A percentile compares a stretch with the other conserved stretches of the same genome.
Conservation (phyloP, 371 early-diverging fungal species). For the Circinella umbellata region DNA sequence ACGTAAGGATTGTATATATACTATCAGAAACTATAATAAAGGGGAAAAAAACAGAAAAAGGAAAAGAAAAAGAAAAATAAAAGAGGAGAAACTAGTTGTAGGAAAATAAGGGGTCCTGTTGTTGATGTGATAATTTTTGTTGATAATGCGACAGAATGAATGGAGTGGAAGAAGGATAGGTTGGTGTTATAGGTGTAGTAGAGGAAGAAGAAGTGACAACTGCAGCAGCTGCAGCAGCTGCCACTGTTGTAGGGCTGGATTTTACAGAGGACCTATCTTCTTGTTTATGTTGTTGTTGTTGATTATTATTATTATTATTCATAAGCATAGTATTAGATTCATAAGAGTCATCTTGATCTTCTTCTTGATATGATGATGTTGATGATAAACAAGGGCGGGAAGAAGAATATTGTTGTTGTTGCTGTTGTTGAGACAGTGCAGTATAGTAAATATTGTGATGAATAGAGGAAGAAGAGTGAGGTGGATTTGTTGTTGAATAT, state of each 20-base stretch:
- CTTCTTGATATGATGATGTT: neutral
- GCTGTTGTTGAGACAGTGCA: neutral
- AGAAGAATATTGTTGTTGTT: neutral
- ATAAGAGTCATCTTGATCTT: neutral
- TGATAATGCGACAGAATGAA: conserved; percentile 7
- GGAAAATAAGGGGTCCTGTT: neutral
- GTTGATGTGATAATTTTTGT: conserved; percentile 1
- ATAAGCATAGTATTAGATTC: neutral
- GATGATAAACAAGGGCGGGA: neutral
- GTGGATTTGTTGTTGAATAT: neutral
- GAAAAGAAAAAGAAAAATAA: neutral
- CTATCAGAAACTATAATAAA: too few species aligned
- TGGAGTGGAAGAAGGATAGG: neutral
- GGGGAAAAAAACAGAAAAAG: too few species aligned
- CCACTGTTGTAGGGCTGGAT: neutral
- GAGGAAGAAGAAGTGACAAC: neutral
- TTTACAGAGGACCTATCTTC: neutral
- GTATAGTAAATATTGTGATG: neutral
- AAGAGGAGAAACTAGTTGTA: neutral
- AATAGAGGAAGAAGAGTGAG: neutral
- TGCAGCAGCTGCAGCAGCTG: neutral
- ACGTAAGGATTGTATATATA: too few species aligned
- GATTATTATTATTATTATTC: neutral
- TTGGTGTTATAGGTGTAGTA: neutral
- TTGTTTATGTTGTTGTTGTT: neutral